These are phyloP conservation scores for Cucumis hystrix DNA, from an alignment of 306 rosid genomes.

Conservation along the genomic window DNA sequence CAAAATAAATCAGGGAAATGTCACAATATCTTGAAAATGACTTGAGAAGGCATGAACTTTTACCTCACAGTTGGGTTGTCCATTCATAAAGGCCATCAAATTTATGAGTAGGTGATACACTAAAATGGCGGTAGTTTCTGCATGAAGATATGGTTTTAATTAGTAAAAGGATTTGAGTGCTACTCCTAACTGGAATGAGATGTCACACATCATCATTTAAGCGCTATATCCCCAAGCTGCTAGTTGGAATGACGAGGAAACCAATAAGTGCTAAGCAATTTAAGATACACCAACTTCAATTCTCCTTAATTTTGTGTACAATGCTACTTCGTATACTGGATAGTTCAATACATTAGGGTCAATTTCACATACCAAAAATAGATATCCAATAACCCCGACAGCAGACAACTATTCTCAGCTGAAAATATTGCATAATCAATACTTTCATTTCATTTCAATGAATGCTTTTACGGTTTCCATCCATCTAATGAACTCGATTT, in stretches of 20 bases:
- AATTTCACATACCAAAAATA: not conserved
- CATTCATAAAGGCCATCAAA: not conserved
- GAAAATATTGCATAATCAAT: slow-evolving; percentile 9
- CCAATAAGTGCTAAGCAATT: not conserved
- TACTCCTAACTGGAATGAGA: slow-evolving; percentile 2
- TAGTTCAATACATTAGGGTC: not conserved
- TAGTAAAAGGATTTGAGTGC: not conserved
- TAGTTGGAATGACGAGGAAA: not conserved
- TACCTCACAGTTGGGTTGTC: not conserved
- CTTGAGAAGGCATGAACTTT: not conserved
- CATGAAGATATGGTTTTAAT: not conserved
- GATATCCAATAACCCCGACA: not conserved
- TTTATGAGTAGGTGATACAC: not conserved
- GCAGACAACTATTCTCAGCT: not conserved
- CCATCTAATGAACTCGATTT: slow-evolving; percentile 62
- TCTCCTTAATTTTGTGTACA: not conserved
- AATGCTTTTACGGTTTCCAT: slow-evolving; percentile 57
- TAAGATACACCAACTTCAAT: not conserved
- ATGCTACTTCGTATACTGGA: not conserved
- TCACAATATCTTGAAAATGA: not conserved
- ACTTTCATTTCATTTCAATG: slow-evolving; percentile 40
- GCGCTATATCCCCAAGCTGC: not conserved
- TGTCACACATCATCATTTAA: not conserved
- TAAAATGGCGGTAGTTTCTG: not conserved
- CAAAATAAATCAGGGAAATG: not conserved